Conservation (phyloP, 2,329 filamentous ascomycete genomes). For the Parascedosporium putredinis region DNA sequence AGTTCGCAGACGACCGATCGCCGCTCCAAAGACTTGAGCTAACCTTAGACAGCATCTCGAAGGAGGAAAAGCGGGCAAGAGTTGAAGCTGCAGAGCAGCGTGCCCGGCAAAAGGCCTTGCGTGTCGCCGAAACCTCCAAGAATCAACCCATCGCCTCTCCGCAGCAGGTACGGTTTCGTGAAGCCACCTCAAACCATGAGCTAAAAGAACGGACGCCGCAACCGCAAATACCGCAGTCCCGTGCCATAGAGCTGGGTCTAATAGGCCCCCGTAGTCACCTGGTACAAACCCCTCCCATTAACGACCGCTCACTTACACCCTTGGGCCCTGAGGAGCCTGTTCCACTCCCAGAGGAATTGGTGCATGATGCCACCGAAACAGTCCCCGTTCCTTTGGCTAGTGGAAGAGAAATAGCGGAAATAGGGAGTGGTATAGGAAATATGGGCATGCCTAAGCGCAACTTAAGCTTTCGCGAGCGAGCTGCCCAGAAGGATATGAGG, state of each 20-base stretch:
- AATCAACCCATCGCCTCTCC: background rate
- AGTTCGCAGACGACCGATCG: conserved; percentile 71
- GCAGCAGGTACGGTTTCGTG: conserved; percentile 12
- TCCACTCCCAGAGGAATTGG: background rate
- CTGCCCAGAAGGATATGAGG: conserved; percentile 32
- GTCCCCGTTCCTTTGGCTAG: background rate
- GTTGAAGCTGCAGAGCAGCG: conserved; percentile 72
- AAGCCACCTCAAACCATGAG: too few species aligned
- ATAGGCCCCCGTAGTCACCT: conserved; percentile 16
- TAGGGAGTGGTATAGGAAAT: background rate
- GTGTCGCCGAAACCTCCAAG: conserved; percentile 10
- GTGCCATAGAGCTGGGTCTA: conserved; percentile 9
- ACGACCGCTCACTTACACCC: conserved; percentile 17
- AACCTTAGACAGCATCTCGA: conserved; percentile 84
- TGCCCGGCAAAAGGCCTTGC: conserved; percentile 42
- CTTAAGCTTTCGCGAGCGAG: conserved; percentile 50
- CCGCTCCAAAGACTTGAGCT: conserved; percentile 89
- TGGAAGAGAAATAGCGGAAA: conserved; percentile 10
- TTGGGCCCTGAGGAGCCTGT: too few species aligned
- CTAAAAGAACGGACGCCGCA: too few species aligned
- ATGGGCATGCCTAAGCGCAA: conserved; percentile 39
- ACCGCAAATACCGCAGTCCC: conserved; percentile 5
- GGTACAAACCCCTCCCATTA: conserved; percentile 23
- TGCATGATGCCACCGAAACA: background rate
- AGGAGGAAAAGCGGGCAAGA: conserved; percentile 84